A percentile compares a stretch with the other conserved stretches of the same genome.
Evolutionary conservation across 495 filamentous ascomycete species (phyloP).

Genomic region (Podospora tetraspora): DNA sequence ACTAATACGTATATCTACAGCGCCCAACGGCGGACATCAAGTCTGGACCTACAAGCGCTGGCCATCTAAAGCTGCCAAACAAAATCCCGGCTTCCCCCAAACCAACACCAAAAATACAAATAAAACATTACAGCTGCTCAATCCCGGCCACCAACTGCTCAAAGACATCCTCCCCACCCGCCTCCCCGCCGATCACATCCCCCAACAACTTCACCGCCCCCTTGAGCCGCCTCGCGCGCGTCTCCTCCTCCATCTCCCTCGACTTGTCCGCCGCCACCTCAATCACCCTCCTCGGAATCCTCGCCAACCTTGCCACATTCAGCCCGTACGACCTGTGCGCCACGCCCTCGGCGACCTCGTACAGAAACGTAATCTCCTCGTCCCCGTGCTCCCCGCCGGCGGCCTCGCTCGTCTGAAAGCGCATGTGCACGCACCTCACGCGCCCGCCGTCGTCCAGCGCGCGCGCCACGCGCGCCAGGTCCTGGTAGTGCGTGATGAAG

Average conservation of each 20-base stretch:
- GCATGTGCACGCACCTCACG: slow-evolving; percentile 77
- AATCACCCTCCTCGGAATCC: slow-evolving; percentile 68
- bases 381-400: slow-evolving; percentile 37
- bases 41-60: background rate
- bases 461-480: slow-evolving; percentile 64
- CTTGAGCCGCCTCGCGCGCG: slow-evolving; percentile 52
- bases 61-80: background rate
- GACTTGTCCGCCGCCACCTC: slow-evolving; percentile 76
- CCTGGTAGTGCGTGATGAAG: slow-evolving; percentile 97
- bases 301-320: slow-evolving; percentile 85
- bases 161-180: slow-evolving; percentile 31
- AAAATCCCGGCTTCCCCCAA: background rate
- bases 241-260: slow-evolving; percentile 68
- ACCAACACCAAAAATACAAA: background rate
- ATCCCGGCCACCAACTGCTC: slow-evolving; percentile 45
- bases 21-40: background rate
- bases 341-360: slow-evolving; percentile 78
- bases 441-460: slow-evolving; percentile 52
- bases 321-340: slow-evolving; percentile 91
- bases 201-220: slow-evolving; percentile 45
- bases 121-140: slow-evolving; percentile 38
- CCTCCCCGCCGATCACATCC: slow-evolving; percentile 30
- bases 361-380: slow-evolving; percentile 72
- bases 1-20: background rate
- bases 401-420: slow-evolving; percentile 49